phyloP scores from a whole-genome alignment of 225 moss, liverwort and hornwort species.

The Pseudoscleropodium purum region DNA sequence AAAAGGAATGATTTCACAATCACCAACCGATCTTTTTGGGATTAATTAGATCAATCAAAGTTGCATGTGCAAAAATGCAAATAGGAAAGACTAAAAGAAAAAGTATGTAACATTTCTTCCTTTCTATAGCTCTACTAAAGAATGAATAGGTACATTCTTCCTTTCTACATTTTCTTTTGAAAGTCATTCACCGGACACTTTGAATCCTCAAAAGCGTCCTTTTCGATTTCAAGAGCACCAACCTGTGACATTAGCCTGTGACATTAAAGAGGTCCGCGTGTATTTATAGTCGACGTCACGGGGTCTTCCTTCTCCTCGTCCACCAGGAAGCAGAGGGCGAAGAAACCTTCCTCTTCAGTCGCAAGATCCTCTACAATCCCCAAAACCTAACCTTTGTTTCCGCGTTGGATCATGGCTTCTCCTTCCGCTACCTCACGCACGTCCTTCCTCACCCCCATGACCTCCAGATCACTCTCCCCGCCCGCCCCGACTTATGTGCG shows the following conservation, averaged over 20 bases:
- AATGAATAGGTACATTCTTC: background rate
- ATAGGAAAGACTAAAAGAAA: background rate
- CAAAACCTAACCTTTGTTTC: constrained; percentile 1
- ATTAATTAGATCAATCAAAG: too few species aligned
- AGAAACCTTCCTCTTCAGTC: background rate
- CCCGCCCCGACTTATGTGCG: background rate
- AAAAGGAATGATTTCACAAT: too few species aligned
- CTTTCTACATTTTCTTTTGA: background rate
- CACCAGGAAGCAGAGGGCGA: background rate
- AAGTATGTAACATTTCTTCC: too few species aligned
- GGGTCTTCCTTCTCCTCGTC: background rate
- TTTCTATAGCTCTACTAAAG: too few species aligned
- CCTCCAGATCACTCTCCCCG: background rate
- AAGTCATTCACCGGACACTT: background rate
- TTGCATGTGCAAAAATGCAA: background rate
- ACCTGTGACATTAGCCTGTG: background rate
- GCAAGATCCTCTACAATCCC: background rate
- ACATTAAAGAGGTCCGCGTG: background rate
- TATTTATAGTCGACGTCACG: background rate
- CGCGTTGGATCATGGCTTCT: background rate
- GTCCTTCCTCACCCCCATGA: background rate
- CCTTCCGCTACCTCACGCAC: background rate
- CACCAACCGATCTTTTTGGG: too few species aligned
- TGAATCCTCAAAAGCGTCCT: background rate
- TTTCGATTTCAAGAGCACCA: background rate